Evolutionary conservation across 148 eudicot species (phyloP).

Genomic region (Arbutus unedo): DNA sequence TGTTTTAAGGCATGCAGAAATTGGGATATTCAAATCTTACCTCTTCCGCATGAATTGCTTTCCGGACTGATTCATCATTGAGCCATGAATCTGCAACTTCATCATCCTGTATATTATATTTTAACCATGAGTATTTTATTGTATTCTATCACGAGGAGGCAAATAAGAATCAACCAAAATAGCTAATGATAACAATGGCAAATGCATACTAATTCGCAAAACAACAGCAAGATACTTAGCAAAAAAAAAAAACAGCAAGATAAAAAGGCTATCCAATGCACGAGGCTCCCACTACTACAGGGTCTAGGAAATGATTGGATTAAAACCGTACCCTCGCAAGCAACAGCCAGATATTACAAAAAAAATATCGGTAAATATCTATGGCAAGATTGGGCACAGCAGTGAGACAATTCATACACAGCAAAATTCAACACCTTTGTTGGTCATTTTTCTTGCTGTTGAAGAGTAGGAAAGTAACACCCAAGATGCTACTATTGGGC

Average conservation of each 20-base stretch:
- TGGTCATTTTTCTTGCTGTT: conserved; percentile 1
- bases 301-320: no score
- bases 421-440: background rate
- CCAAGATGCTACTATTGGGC: background rate
- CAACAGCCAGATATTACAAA: no score
- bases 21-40: conserved; percentile 22
- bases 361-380: background rate
- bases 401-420: background rate
- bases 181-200: background rate
- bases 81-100: conserved; percentile 79
- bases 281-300: no score
- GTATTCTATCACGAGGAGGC: background rate
- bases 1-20: background rate
- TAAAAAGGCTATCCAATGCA: no score
- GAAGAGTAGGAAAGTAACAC: background rate
- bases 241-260: conserved; percentile 4
- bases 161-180: background rate
- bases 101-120: conserved; percentile 47
- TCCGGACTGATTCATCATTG: conserved; percentile 68
- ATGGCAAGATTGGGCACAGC: background rate
- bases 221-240: conserved; percentile 1
- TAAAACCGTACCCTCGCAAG: no score
- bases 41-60: conserved; percentile 81
- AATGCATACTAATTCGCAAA: background rate
- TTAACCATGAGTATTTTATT: background rate